Base-by-base conservation (phyloP, 306 rosid genomes). In the Ochetophila trinervis region DNA sequence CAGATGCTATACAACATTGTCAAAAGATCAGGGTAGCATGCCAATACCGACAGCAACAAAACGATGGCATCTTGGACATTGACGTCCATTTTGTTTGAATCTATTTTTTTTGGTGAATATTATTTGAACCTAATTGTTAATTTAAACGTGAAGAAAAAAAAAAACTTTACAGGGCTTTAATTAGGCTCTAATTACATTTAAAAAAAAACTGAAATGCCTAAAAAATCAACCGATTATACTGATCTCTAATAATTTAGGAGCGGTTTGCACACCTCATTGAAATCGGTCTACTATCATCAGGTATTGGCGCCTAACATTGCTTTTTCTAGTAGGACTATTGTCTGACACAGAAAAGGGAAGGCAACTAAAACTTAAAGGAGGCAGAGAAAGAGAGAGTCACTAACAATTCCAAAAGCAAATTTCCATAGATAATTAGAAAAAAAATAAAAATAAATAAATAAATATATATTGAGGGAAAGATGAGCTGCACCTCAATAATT, bases 401-500 rank as follows among this genome's bases (percentile, higher is more conserved):
- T 63, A 63, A 13, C 65, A 37, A 22, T 4, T n/a, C 35, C 44
- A 42, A 52, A 78, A 64, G 64, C 74, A 45, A 57, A 56, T 37
- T 68, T 76, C 68, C 78, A 82, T 82, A 83, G 83, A 74, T 77
- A 72, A 68, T 10, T 35, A 63, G 61, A 14, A 8, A 14, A 44
- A 44, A 44, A 44, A 8, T 1, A 8, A 44, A 8, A 8, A 69
- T 47, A 40, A 48, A 32, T 34, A 69, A 35, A 13, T 24, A 22
- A 52, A 32, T 12, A 49, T 42, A 45, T 7, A 24, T 17, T 48
- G 6, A 4, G 59, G 82, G 84, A 67, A 70, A 80, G 86, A 84
- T 80, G 88, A 68, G 82, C 62, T 87, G 89, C 77, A 79, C 79
- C 96, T 88, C 83, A 84, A 86, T 83, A 82, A 90, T 93, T 83